These are phyloP conservation scores for Diaporthe capsici DNA, from an alignment of 2,329 filamentous ascomycete species.

Conservation along the genomic window DNA sequence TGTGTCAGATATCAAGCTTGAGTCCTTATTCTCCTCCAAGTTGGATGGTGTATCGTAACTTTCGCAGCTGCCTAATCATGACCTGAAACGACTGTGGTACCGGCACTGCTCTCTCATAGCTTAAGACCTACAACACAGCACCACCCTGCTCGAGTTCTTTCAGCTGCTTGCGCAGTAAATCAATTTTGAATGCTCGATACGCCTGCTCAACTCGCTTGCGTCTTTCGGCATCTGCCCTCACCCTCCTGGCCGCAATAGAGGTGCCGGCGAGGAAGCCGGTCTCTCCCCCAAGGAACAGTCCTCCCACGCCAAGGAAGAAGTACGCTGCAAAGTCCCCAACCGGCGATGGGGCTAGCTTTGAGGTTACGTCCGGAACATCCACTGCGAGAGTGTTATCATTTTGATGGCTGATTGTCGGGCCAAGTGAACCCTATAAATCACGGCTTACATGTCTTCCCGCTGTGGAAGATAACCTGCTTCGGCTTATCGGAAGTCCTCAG, in stretches of 20 bases:
- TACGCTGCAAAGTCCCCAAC: constrained; percentile 74
- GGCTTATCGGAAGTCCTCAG: constrained; percentile 74
- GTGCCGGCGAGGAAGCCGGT: constrained; percentile 71
- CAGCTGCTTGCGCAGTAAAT: constrained; percentile 73
- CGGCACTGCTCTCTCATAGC: neutral
- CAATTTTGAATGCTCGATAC: constrained; percentile 73
- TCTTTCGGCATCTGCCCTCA: constrained; percentile 67
- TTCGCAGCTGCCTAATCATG: neutral
- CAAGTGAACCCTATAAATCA: neutral
- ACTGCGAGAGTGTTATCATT: constrained; percentile 56
- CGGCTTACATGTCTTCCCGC: constrained; percentile 67
- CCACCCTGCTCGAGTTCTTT: constrained; percentile 61
- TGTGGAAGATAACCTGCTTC: constrained; percentile 71
- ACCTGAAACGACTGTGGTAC: no score
- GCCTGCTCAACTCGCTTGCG: constrained; percentile 72
- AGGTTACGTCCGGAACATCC: constrained; percentile 72
- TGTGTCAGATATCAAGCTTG: no score
- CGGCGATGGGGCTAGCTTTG: constrained; percentile 68
- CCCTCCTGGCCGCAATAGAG: constrained; percentile 64
- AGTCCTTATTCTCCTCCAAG: no score
- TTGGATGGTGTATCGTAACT: neutral
- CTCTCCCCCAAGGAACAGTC: constrained; percentile 76
- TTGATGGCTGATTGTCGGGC: no score
- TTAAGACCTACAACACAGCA: neutral
- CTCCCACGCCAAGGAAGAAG: constrained; percentile 72